Evolutionary conservation across 257 asterid genomes (phyloP).

Genomic region (Galeopsis tetrahit): DNA sequence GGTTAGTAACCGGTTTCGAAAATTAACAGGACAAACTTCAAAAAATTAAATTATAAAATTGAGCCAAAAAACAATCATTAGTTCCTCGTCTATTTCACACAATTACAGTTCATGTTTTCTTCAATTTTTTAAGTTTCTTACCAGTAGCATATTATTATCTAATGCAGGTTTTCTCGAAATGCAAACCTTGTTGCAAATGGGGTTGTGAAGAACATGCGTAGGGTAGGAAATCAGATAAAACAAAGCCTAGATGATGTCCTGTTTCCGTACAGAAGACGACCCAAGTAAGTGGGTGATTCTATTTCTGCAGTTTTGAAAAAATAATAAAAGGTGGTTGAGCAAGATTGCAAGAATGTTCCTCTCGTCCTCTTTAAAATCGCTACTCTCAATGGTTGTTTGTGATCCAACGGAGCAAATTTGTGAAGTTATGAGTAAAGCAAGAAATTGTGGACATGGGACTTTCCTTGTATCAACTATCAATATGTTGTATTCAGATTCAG

Average conservation of each 20-base stretch:
- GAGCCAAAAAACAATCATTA: neutral
- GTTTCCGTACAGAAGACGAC: slow-evolving; percentile 63
- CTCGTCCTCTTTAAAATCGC: neutral
- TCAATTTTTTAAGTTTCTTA: neutral
- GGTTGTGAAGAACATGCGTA: slow-evolving; percentile 70
- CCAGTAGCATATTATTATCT: neutral
- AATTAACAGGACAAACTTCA: too few relatives aligned
- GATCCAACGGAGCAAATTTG: neutral
- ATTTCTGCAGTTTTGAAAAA: neutral
- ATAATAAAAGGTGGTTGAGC: slow-evolving; percentile 33
- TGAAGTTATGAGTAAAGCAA: neutral
- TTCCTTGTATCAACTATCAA: neutral
- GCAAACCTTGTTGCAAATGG: slow-evolving; percentile 84
- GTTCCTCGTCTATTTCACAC: neutral
- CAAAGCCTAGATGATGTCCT: slow-evolving; percentile 61
- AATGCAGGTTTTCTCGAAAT: slow-evolving; percentile 65
- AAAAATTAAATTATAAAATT: neutral
- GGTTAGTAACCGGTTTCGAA: too few relatives aligned
- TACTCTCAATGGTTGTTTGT: neutral
- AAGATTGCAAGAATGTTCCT: slow-evolving; percentile 12
- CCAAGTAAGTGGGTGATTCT: slow-evolving; percentile 50
- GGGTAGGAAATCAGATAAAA: slow-evolving; percentile 75
- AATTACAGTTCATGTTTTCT: neutral
- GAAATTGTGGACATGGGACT: slow-evolving; percentile 6
- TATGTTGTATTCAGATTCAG: slow-evolving; percentile 2